Evolutionary conservation across 805 yeast genomes (phyloP).

Genomic region (Kregervanrija pseudodelftensis): DNA sequence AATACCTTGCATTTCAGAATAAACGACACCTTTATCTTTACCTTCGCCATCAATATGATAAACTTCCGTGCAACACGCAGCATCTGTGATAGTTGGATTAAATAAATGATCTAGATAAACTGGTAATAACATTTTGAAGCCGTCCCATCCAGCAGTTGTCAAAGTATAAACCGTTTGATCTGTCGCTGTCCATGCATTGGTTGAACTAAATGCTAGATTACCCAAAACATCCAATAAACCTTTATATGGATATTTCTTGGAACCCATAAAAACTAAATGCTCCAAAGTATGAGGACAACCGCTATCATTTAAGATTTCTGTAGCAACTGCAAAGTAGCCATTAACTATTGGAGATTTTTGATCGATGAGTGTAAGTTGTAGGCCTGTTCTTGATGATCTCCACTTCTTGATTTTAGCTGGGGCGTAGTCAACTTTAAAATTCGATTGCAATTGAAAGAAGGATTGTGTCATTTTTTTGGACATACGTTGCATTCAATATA

Average conservation of each 20-base stretch:
- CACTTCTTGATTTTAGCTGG: slow-evolving; percentile 69
- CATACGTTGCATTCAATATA: neutral
- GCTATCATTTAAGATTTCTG: slow-evolving; percentile 79
- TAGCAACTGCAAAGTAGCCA: slow-evolving; percentile 95
- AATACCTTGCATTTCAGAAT: slow-evolving; percentile 93
- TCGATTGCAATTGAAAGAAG: slow-evolving; percentile 35
- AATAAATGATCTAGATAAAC: slow-evolving; percentile 84
- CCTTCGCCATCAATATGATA: slow-evolving; percentile 89
- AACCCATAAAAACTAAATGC: slow-evolving; percentile 92
- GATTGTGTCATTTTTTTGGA: slow-evolving; percentile 15
- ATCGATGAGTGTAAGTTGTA: slow-evolving; percentile 68
- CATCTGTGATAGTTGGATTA: slow-evolving; percentile 80
- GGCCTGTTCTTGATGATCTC: slow-evolving; percentile 73
- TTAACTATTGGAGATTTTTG: slow-evolving; percentile 82
- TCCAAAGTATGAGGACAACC: slow-evolving; percentile 96
- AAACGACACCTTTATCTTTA: slow-evolving; percentile 93
- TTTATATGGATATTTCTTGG: slow-evolving; percentile 80
- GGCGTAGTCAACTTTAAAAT: slow-evolving; percentile 67
- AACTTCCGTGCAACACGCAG: slow-evolving; percentile 89
- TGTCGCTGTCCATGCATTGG: slow-evolving; percentile 96
- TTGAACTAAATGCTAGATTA: slow-evolving; percentile 71
- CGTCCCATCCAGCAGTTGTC: slow-evolving; percentile 94
- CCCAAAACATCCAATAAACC: slow-evolving; percentile 86
- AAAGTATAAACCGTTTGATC: slow-evolving; percentile 94
- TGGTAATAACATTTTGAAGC: slow-evolving; percentile 77